Base-by-base conservation (phyloP, 1,139 yeast species). In the Suhomyces coccinellae region DNA sequence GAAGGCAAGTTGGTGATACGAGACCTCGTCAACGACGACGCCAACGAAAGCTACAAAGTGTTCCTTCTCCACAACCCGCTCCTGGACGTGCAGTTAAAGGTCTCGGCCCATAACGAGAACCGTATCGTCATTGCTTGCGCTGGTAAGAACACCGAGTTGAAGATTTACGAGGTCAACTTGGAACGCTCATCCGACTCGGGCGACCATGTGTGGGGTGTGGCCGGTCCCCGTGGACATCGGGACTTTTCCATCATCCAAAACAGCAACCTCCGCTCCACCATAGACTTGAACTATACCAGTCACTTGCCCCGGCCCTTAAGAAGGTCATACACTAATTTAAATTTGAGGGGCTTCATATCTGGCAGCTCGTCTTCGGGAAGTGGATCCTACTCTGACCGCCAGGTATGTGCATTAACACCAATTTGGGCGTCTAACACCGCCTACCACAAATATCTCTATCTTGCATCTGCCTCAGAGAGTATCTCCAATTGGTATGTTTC, bases 131-230 rank as follows among this genome's bases (percentile, higher is more conserved):
- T 69, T 28, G 71, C 70, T 1, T 60, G 69, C 43, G 80, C 80
- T 2, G 82, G 83, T 3, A 71, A 74, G 49, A 71, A 75, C 44
- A 67, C 69, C 41, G 80, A 73, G 36, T 54, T 77, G 28, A 71
- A 70, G 46, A 42, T 63, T 24, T 69, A 67, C 46, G 59, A 59
- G 26, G 50, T 54, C 14, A 48, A 52, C 24, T 38, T 46, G 36
- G 37, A 34, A 17, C 20, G 40, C 6, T 8, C 26, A 6, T 13
- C 13, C 3, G 47, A 44, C 9, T 29, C 31, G 22, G 35, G 24
- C n/a, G 49, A 45, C 11, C 28, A 22, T 10, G 12, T 39, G 6
- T 36, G 46, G 40, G 43, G 43, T 3, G 40, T 38, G 6, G 29
- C 40, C 1, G 46, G 46, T 13, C 42, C 46, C 11, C 15, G 40